Percentiles rank a stretch among this genome's conserved stretches.
Evolutionary conservation across 352 stramenopile species (phyloP).

Genomic region (Elongisporangium prolatum): DNA sequence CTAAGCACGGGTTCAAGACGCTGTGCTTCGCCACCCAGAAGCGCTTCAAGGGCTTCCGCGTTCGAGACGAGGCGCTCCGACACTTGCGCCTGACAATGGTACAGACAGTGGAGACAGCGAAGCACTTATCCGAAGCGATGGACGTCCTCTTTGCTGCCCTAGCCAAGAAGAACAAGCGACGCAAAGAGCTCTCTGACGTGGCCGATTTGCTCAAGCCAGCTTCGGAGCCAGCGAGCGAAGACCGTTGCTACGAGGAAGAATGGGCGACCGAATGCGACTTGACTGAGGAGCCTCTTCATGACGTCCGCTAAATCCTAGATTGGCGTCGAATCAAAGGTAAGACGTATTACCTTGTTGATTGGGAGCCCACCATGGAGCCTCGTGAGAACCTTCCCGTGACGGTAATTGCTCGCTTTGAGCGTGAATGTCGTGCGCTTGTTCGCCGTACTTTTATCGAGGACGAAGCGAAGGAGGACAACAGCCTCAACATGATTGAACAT

Average conservation of each 20-base stretch:
- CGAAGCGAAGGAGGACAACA: conserved; percentile 14
- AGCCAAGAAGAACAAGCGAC: conserved; percentile 5
- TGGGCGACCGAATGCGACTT: conserved; percentile 3
- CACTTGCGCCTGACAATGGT: conserved; percentile 13
- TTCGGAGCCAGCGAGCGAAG: background rate
- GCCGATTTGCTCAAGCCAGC: background rate
- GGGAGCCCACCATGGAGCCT: conserved; percentile 12
- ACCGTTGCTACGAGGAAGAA: background rate
- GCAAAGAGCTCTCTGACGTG: conserved; percentile 1
- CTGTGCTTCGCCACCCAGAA: conserved; percentile 6
- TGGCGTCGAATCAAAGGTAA: background rate
- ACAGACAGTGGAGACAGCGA: background rate
- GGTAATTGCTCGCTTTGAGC: conserved; percentile 14
- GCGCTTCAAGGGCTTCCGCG: background rate
- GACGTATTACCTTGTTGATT: conserved; percentile 18
- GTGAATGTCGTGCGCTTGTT: conserved; percentile 13
- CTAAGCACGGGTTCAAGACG: conserved; percentile 6
- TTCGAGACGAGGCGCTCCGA: conserved; percentile 8
- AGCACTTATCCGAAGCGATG: conserved; percentile 1
- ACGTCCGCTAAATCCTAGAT: background rate
- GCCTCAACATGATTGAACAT: conserved; percentile 6
- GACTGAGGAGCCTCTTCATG: conserved; percentile 1
- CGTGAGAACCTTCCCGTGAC: conserved; percentile 1
- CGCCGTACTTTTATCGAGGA: conserved; percentile 14
- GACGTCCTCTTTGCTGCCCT: conserved; percentile 3